Evolutionary conservation across 805 yeast genomes (phyloP).

Genomic region (Hanseniaspora guilliermondii): DNA sequence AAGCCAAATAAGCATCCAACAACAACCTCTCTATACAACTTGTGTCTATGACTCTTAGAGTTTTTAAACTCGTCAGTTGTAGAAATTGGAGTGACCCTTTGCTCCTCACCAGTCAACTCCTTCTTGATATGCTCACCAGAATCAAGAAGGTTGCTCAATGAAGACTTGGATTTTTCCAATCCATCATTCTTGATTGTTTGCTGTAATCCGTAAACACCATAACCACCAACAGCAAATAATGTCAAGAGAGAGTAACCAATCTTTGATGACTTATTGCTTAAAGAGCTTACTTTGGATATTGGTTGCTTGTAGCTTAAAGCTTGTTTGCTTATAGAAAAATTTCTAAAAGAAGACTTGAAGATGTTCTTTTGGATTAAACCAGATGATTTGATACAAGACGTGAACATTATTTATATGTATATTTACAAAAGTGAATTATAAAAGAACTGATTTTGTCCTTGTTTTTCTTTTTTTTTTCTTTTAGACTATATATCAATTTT

Average conservation of each 20-base stretch:
- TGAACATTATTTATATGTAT: neutral
- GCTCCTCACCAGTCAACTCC: neutral
- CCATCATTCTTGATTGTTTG: neutral
- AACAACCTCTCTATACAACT: slow-evolving; percentile 10
- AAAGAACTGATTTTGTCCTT: neutral
- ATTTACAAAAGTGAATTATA: neutral
- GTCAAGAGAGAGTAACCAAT: neutral
- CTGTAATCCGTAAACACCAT: neutral
- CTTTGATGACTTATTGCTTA: neutral
- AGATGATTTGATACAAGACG: neutral
- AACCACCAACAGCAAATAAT: neutral
- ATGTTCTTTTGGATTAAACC: neutral
- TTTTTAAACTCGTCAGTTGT: neutral
- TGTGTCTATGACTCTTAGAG: neutral
- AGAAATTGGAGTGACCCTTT: neutral
- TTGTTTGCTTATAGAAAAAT: neutral
- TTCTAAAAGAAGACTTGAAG: neutral
- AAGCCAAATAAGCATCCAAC: slow-evolving; percentile 9
- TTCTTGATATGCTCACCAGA: neutral
- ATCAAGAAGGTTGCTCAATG: neutral
- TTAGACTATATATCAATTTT: no score
- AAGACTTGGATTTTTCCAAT: neutral
- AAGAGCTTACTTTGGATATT: neutral
- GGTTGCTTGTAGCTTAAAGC: neutral
- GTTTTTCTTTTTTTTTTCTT: no score